Base-by-base conservation (phyloP, 345 rosid species). In the Eucalyptus caleyi region DNA sequence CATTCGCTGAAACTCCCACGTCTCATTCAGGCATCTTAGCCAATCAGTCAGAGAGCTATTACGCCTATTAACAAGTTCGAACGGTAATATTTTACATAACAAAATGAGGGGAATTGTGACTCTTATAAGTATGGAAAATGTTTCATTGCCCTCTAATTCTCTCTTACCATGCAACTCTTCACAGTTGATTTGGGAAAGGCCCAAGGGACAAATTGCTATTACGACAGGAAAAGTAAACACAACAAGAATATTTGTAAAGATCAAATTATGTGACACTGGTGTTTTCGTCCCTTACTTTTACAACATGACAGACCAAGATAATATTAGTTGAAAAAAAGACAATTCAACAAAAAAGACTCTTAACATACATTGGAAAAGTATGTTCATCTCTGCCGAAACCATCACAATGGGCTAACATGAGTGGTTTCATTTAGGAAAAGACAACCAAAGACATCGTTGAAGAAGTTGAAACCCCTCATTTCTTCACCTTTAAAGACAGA, bases 401-500 rank as follows among this genome's bases (percentile, higher is more conserved):
- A 86, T 87, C 53, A 77, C 92, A 97, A 91, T 19, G 95, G 96
- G 59, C 89, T 91, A 34, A 94, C 98, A 53, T 95, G 92, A 59
- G 88, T 56, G 37, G 93, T 95, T 91, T 98, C 98, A 83, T 93
- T 95, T 65, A 97, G 88, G 91, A 98, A 98, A 88, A 97, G 95
- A 85, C 98, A 97, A 32, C 98, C 99, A 85, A 97, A 95, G 83
- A 96, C 95, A 50, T 93, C 83, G 88, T 96, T 96, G 93, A 92
- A 97, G 93, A 98, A 98, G 51, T 96, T 95, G 14, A 42, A n/a
- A n/a, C 95, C 96, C 93, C 92, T 95, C 86, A 94, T 37, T 18
- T 51, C 90, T 81, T 88, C 91, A 51, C 93, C 93, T 59, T 89
- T 95, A 86, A 87, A 56, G 54, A 97, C 49, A n/a, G 94, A 91